Conservation (phyloP, 768 basidiomycete species). For the Mycena rebaudengoi region DNA sequence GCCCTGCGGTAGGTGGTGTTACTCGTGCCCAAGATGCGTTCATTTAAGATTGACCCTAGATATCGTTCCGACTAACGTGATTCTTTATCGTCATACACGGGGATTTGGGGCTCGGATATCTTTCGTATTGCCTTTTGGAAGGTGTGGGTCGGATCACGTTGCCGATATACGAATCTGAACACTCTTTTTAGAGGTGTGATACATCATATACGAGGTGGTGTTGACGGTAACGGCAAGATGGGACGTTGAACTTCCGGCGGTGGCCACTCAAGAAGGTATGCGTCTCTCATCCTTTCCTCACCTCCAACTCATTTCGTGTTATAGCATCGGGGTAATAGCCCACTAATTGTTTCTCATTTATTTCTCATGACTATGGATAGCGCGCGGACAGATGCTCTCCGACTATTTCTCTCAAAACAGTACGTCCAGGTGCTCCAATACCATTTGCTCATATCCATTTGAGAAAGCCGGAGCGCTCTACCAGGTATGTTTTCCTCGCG, state of each 20-base stretch:
- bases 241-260: not conserved
- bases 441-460: not conserved
- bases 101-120: not conserved
- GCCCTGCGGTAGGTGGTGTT: too few relatives aligned
- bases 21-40: too few relatives aligned
- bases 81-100: too few relatives aligned
- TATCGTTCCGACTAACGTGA: too few relatives aligned
- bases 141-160: not conserved
- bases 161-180: not conserved
- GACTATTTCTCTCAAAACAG: conserved; percentile 17
- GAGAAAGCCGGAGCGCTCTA: conserved; percentile 3
- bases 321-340: not conserved
- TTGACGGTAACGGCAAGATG: not conserved
- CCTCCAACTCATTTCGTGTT: not conserved
- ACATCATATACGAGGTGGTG: not conserved
- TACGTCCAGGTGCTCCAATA: not conserved
- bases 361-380: not conserved
- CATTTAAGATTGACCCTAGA: too few relatives aligned
- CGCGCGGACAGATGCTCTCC: not conserved
- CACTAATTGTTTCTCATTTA: not conserved
- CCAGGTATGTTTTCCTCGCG: not conserved
- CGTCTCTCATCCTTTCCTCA: not conserved
- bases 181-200: not conserved
- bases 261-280: conserved; percentile 2
- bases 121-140: not conserved